Evolutionary conservation across 1,284 basidiomycete species (phyloP), one percentile per base, ranked within the genome.

Genomic region (Tausonia pullulans): DNA sequence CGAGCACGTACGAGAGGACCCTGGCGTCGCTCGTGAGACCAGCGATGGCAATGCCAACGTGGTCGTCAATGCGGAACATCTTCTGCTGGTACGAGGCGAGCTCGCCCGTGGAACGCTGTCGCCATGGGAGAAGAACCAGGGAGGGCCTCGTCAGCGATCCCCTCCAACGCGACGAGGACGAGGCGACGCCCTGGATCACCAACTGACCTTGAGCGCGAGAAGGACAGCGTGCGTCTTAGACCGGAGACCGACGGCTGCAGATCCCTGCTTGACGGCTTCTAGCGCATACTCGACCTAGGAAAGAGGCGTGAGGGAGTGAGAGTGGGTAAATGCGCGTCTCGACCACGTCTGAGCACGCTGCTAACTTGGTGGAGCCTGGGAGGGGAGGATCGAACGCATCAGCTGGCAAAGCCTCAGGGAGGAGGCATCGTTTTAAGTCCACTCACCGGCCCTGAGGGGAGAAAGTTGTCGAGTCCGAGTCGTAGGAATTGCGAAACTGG

Each of bases 261-360:
- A 97, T 68, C 96, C 96, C 76, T 98, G 96, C 83, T 98, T 99
- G 70, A 99, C 95, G 68, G 96, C 96, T 78, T 99, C 96, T 65
- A 97, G 85, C 4, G 96, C 94, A 83, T 98, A 99, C 79, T 98
- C 96, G 73, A 99, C 96, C 78, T 99, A 93, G 76, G 90, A 87
- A 66, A 91, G 80, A 44, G 16, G 39, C 11, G 51, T 2, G 39
- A 53, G 49, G 10, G 11, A 39, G 5, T 27, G 58, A 48, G 10
- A 59, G 45, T 9, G 43, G 40, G 1, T 39, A 58, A 14, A 9
- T 16, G 43, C 39, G 5, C 45, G 16, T 16, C 49, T 57, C 7
- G 44, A 9, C 43, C 6, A 5, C 9, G 44, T 43, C 50, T 52
- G 11, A 44, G 14, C 10, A 13, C 8, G 3, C n/a, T 5, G 11